Percentiles rank a stretch among this genome's conserved stretches.
These are phyloP conservation scores for Phanerodontia chrysosporium DNA, from an alignment of 768 basidiomycete genomes.

Conservation along the genomic window DNA sequence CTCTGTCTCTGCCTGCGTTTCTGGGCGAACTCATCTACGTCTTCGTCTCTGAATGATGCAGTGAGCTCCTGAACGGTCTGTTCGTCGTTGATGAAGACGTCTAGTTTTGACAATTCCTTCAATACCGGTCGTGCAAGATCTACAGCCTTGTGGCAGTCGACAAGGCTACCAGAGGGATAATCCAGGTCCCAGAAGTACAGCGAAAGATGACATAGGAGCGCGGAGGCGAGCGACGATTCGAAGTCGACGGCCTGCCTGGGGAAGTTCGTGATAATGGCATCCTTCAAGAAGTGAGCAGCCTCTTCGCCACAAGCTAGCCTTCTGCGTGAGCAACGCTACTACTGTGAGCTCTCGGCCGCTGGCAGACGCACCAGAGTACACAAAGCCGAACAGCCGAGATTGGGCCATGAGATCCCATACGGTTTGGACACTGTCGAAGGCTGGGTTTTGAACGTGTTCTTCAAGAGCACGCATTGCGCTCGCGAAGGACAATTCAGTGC, in stretches of 20 bases:
- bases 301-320: background rate
- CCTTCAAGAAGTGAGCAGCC: background rate
- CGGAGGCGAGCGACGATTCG: background rate
- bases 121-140: background rate
- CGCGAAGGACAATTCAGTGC: constrained; percentile 1
- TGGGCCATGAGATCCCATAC: background rate
- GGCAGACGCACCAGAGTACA: background rate
- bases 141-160: constrained; percentile 7
- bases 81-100: background rate
- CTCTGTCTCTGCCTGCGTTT: constrained; percentile 4
- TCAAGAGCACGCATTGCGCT: constrained; percentile 5
- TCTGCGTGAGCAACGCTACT: too few relatives aligned
- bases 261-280: background rate
- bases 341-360: too few relatives aligned
- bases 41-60: constrained; percentile 1
- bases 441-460: constrained; percentile 4
- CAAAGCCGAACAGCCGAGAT: constrained; percentile 3
- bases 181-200: constrained; percentile 5
- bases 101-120: background rate
- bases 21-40: background rate
- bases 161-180: background rate
- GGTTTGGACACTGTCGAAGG: background rate
- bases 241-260: constrained; percentile 1
- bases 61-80: background rate
- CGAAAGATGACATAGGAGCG: background rate